Conservation (phyloP, 768 basidiomycete genomes). For the Dioszegia crocea region DNA sequence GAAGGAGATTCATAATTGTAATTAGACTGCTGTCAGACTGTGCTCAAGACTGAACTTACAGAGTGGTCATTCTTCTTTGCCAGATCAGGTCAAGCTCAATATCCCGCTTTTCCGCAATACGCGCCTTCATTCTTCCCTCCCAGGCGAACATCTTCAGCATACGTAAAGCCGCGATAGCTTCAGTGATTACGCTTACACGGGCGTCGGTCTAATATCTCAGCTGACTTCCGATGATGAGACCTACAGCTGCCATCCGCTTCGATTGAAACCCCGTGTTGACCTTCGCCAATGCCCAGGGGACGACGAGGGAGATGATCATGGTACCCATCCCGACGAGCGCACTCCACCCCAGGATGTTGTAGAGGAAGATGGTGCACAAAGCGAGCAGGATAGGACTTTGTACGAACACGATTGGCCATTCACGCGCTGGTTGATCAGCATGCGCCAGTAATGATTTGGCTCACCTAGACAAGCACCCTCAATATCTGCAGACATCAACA, state of each 20-base stretch:
- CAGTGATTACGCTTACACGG: constrained; percentile 61
- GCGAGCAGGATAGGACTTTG: constrained; percentile 53
- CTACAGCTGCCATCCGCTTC: constrained; percentile 56
- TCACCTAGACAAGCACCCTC: constrained; percentile 50
- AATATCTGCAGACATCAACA: constrained; percentile 66
- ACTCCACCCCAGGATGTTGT: constrained; percentile 57
- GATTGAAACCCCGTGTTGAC: constrained; percentile 56
- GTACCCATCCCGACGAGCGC: constrained; percentile 59
- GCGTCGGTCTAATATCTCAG: constrained; percentile 54
- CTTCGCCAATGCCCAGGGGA: constrained; percentile 60
- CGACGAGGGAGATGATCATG: constrained; percentile 58
- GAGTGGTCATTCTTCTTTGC: constrained; percentile 56
- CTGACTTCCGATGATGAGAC: neutral
- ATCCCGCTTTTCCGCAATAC: constrained; percentile 59
- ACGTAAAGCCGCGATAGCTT: constrained; percentile 53
- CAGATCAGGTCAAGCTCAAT: constrained; percentile 60
- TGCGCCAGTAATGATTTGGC: neutral
- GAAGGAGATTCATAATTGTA: constrained; percentile 54
- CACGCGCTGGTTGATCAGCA: constrained; percentile 31
- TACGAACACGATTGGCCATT: constrained; percentile 49
- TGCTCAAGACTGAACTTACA: constrained; percentile 50
- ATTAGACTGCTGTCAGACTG: constrained; percentile 13
- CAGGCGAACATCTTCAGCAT: constrained; percentile 68
- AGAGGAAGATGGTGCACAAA: constrained; percentile 53
- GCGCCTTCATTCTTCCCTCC: constrained; percentile 55